A percentile compares a stretch with the other conserved stretches of the same genome.
Conservation (phyloP, 2,329 filamentous ascomycete genomes). For the Epichloe sibirici region DNA sequence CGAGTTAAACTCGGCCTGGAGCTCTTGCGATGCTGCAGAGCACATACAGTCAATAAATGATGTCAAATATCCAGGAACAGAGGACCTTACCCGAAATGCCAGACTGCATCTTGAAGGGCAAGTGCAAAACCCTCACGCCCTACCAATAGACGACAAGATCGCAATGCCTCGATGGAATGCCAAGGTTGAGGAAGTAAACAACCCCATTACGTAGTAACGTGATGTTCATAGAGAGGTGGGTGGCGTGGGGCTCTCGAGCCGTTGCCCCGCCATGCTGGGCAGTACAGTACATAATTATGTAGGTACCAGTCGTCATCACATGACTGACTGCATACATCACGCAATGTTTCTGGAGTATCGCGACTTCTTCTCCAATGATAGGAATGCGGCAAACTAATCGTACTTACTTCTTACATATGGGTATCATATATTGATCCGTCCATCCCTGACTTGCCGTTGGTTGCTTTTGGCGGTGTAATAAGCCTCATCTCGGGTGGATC, state of each 20-base stretch:
- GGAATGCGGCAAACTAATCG: too few relatives aligned
- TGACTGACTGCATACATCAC: neutral
- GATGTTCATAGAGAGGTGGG: neutral
- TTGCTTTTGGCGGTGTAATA: too few relatives aligned
- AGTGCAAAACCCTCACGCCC: neutral
- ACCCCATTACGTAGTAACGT: neutral
- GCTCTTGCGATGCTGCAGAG: constrained; percentile 58
- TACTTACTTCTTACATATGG: too few relatives aligned
- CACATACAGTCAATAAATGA: neutral
- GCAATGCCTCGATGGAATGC: neutral
- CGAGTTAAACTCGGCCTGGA: constrained; percentile 58
- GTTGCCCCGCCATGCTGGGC: constrained; percentile 1
- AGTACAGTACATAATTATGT: too few relatives aligned
- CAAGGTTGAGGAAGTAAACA: neutral
- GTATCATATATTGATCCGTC: too few relatives aligned
- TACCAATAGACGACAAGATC: neutral
- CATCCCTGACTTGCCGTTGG: too few relatives aligned
- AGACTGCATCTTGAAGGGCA: constrained; percentile 52
- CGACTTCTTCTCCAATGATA: too few relatives aligned
- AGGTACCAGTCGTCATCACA: neutral
- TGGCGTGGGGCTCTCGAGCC: neutral
- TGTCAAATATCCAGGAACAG: neutral
- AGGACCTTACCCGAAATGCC: constrained; percentile 54
- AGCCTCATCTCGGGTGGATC: too few relatives aligned
- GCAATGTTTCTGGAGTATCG: too few relatives aligned